These are phyloP conservation scores for Ailanthus altissimus DNA, from an alignment of 345 rosid genomes.

Conservation along the genomic window DNA sequence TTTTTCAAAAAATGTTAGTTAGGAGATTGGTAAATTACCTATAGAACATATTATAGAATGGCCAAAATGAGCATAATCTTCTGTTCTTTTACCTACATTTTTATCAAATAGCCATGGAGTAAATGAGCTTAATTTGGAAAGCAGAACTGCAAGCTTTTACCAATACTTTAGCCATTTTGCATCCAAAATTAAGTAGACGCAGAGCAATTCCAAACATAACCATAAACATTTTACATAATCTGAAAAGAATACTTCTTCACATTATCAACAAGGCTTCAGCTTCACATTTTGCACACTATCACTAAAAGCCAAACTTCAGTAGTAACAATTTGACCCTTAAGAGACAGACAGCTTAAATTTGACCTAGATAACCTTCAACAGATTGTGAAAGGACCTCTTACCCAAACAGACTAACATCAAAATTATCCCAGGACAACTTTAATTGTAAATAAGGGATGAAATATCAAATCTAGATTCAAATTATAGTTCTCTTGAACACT, in stretches of 20 bases:
- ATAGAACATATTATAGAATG: too few species aligned
- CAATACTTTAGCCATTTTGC: too few species aligned
- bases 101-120: too few species aligned
- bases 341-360: conserved; percentile 11
- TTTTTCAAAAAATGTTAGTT: too few species aligned
- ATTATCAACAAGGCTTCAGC: background rate
- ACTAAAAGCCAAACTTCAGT: background rate
- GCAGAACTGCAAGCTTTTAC: too few species aligned
- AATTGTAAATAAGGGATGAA: background rate
- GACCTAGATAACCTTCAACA: background rate
- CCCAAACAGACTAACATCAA: background rate
- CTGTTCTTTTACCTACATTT: too few species aligned
- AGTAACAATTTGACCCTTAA: background rate
- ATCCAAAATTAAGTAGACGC: too few species aligned
- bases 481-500: background rate
- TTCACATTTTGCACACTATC: conserved; percentile 6
- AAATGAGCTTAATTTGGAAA: too few species aligned
- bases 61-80: too few species aligned
- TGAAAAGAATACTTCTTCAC: background rate
- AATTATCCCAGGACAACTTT: conserved; percentile 14
- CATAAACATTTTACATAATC: background rate
- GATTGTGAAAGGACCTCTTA: background rate
- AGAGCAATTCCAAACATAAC: too few species aligned
- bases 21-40: too few species aligned
- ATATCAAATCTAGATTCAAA: background rate